Evolutionary conservation across 208 protist species (phyloP), one percentile per base, ranked within the genome.

Genomic region (Trypanosoma lewisi): DNA sequence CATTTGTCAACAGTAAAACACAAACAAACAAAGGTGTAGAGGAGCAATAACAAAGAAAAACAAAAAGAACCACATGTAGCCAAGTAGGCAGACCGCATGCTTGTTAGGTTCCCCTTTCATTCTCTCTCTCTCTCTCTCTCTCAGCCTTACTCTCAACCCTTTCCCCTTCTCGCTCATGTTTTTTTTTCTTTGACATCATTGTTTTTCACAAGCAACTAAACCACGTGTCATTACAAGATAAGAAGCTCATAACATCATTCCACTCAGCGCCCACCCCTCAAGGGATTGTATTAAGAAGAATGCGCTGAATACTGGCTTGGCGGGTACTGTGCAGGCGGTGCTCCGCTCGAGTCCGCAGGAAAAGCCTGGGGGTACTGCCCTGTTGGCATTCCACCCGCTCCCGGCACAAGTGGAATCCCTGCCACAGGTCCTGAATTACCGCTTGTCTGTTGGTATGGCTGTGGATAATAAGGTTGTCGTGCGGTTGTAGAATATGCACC

Each of bases 351-450:
- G 34, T 31, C 47, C 12, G 5, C 25, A 55, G 58, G 50, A 28
- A 65, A 45, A 61, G 63, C 70, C 37, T 59, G 16, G 41, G 56
- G 60, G 51, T 68, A 76, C 25, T 45, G 45, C 7, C 51, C 52
- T 27, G n/a, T 39, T 44, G 57, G 28, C 34, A 34, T 12, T 55
- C 37, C 49, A 49, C 8, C 41, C 19, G 62, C 25, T 1, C 16
- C 17, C 7, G 34, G 34, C 28, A 41, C 19, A 30, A 67, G n/a
- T 21, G 62, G 62, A 44, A 67, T 67, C 21, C 62, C 62, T n/a
- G 5, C 25, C 48, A 31, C 11, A 52, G 48, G 9, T 25, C 8
- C 21, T 4, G 23, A 21, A 21, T 23, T n/a, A 23, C 16, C 44
- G 7, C 17, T 19, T 21, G 28, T 50, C 23, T 21, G 14, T 2